phyloP scores from a whole-genome alignment of 1,284 basidiomycete genomes.

The Cryptococcus jaspeensis region DNA sequence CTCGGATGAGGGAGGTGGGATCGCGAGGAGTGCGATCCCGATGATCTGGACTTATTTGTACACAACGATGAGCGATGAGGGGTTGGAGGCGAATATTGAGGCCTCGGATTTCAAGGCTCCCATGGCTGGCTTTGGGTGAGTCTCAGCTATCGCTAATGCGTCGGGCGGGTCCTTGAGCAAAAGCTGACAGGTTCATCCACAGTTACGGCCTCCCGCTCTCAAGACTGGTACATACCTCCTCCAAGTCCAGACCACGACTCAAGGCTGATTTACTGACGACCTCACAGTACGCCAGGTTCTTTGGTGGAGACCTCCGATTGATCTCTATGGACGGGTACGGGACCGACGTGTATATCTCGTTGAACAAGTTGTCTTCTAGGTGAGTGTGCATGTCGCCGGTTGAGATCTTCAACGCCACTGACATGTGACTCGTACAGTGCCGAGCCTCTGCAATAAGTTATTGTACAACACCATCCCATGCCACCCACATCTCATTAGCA shows the following conservation, averaged over 20 bases:
- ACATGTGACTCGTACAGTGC: background rate
- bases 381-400: background rate
- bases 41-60: constrained; percentile 94
- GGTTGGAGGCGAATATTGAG: constrained; percentile 81
- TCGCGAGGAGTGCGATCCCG: constrained; percentile 89
- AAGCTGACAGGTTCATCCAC: background rate
- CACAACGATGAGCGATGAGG: constrained; percentile 91
- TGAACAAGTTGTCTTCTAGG: constrained; percentile 48
- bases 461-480: background rate
- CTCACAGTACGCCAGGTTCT: constrained; percentile 83
- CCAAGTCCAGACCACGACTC: background rate
- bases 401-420: background rate
- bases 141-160: background rate
- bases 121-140: constrained; percentile 87
- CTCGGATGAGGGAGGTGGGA: constrained; percentile 92
- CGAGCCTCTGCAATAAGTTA: background rate
- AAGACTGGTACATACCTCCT: constrained; percentile 61
- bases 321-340: constrained; percentile 98
- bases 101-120: constrained; percentile 95
- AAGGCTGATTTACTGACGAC: background rate
- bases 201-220: constrained; percentile 85
- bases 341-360: constrained; percentile 57
- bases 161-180: too few species aligned
- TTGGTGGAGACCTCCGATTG: constrained; percentile 89
- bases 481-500: background rate